phyloP scores from a whole-genome alignment of 2,329 filamentous ascomycete species.

The Verticillium longisporum region DNA sequence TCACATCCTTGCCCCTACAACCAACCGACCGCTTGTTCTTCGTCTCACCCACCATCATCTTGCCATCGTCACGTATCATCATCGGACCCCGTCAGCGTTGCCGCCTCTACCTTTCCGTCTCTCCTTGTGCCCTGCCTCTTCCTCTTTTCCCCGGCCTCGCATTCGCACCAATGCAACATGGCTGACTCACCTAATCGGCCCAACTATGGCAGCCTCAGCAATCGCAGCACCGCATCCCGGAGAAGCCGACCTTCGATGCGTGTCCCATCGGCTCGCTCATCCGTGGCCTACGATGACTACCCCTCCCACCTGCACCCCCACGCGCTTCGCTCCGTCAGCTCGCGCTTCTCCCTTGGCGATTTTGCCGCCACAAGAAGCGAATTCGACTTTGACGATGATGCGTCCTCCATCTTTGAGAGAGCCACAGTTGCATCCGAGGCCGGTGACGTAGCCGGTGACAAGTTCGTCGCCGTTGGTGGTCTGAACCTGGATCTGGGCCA shows the following conservation, averaged over 20 bases:
- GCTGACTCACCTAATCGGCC: neutral
- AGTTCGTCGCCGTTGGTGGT: slow-evolving; percentile 5
- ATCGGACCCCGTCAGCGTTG: neutral
- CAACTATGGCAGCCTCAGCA: slow-evolving; percentile 4
- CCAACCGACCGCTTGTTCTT: neutral
- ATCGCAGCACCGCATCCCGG: neutral
- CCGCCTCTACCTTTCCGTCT: neutral
- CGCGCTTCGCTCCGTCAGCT: slow-evolving; percentile 27
- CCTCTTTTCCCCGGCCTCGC: neutral
- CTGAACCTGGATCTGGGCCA: neutral
- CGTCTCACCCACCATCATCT: neutral
- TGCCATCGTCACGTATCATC: neutral
- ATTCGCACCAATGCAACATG: neutral
- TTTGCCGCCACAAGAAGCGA: slow-evolving; percentile 40
- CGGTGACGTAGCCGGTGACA: slow-evolving; percentile 13
- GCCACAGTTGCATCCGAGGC: slow-evolving; percentile 17
- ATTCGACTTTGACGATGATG: slow-evolving; percentile 37
- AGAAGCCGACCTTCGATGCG: slow-evolving; percentile 1
- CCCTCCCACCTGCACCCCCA: slow-evolving; percentile 10
- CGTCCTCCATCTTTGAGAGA: slow-evolving; percentile 33
- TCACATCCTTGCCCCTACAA: neutral
- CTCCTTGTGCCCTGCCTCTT: neutral
- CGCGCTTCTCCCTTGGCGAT: slow-evolving; percentile 38
- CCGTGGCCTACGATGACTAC: slow-evolving; percentile 12
- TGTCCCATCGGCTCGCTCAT: slow-evolving; percentile 16